Base-by-base conservation (phyloP, 441 rosid species). In the Raphanus hybrid region DNA sequence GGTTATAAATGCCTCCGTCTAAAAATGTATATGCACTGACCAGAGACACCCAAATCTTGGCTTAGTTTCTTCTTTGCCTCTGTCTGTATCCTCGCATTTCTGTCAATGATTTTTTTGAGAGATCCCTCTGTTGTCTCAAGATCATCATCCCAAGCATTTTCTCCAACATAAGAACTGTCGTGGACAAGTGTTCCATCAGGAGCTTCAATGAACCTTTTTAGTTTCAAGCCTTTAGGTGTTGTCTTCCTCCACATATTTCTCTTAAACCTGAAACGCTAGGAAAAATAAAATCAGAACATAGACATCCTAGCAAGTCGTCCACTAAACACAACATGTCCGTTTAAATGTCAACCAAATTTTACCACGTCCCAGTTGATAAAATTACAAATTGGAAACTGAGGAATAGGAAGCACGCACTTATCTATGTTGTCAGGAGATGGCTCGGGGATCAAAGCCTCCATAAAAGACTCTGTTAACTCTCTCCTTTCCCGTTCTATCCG, bases 381-480 rank as follows among this genome's bases (percentile, higher is more conserved):
- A 35, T n/a, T 26, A 69, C 71, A 64, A 41, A 20, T 8, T 54
- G 34, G 15, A 79, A 41, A 29, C 32, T 59, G 43, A 61, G 52
- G 41, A 61, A 43, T 14, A 35, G 52, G 60, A 75, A 34, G 64
- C 76, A 82, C 87, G 77, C 85, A 88, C 99, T 83, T 92, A 82
- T 84, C 86, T 68, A 95, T 64, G 84, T 95, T 92, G 67, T 41
- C 55, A 41, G 95, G 92, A 76, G 99, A 87, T 39, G 97, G 97
- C 76, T 95, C 99, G 8, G 99, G 98, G 83, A 95, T 85, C 88
- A 95, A 85, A 43, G 99, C 88, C 82, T 95, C 99, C 99, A 95
- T 92, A 84, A 84, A 95, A 82, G 96, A 96, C 85, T 95, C 97
- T 0, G 94, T 84, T 79, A 92, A 78, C 78, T 89, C 90, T 80